These are phyloP conservation scores for Monocercomonoides exilis DNA, from an alignment of 78 protist species.

Conservation along the genomic window DNA sequence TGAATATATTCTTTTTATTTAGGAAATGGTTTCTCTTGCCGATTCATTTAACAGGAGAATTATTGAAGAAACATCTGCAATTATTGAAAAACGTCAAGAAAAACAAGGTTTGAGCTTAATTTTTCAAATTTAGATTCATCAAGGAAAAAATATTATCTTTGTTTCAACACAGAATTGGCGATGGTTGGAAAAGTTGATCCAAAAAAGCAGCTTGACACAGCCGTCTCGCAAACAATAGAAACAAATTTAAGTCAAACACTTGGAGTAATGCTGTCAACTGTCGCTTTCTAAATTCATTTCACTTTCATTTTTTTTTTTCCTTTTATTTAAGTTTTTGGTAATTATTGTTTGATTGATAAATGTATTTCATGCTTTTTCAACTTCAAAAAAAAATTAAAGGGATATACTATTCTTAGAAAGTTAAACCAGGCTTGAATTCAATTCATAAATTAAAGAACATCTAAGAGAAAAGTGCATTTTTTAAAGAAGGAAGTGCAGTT, in stretches of 20 bases:
- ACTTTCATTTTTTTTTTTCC: no score
- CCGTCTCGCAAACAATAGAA: conserved; percentile 74
- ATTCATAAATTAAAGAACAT: no score
- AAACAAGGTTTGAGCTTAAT: neutral
- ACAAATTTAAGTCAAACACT: conserved; percentile 81
- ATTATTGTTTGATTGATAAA: no score
- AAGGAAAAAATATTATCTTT: neutral
- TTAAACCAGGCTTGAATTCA: no score
- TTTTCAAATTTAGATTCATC: neutral
- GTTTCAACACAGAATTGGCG: neutral
- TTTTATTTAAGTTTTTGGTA: no score
- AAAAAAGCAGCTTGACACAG: conserved; percentile 67
- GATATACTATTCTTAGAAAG: no score
- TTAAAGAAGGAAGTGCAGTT: no score
- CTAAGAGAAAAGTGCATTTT: no score
- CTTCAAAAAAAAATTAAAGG: no score
- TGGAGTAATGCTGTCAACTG: conserved; percentile 88
- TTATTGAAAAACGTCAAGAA: neutral
- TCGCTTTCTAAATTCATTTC: conserved; percentile 63
- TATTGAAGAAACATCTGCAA: conserved; percentile 53
- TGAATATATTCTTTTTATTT: neutral
- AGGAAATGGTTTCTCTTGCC: conserved; percentile 62
- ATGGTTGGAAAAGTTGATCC: conserved; percentile 68
- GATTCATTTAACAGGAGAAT: conserved; percentile 63
- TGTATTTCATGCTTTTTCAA: no score